Evolutionary conservation across 176 grass and related monocot genomes (phyloP).

Genomic region (Urochloa ruziziensis): DNA sequence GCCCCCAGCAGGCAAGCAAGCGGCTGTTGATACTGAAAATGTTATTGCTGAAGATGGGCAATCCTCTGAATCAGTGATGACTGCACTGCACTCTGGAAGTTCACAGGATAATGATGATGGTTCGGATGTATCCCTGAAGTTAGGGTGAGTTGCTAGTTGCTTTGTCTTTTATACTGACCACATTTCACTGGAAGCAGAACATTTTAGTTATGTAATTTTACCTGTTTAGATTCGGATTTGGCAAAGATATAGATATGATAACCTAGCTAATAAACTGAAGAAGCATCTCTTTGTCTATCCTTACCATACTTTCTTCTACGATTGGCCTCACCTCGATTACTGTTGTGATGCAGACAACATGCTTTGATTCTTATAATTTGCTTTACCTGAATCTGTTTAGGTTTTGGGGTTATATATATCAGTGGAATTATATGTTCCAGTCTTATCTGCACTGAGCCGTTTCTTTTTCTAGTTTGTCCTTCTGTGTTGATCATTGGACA

Average conservation of each 20-base stretch:
- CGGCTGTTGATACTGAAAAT: conserved; percentile 56
- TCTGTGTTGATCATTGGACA: neutral
- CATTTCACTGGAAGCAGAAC: neutral
- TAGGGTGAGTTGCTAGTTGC: conserved; percentile 48
- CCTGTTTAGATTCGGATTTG: neutral
- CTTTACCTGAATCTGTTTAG: neutral
- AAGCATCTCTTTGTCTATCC: neutral
- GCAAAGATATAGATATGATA: neutral
- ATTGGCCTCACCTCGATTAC: neutral
- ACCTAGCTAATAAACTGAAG: neutral
- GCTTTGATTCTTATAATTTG: neutral
- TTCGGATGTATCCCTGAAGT: conserved; percentile 81
- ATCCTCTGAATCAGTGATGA: conserved; percentile 95
- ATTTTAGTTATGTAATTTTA: neutral
- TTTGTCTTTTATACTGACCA: neutral
- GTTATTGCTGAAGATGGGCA: conserved; percentile 82
- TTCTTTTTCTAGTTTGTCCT: neutral
- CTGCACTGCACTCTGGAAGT: conserved; percentile 69
- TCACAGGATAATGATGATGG: conserved; percentile 89
- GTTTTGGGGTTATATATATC: neutral
- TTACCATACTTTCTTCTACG: neutral
- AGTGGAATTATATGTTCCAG: neutral
- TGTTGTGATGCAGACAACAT: neutral
- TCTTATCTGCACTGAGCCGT: neutral
- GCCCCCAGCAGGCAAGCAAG: conserved; percentile 42